A percentile compares a stretch with the other conserved stretches of the same genome.
phyloP scores from a whole-genome alignment of 1,284 basidiomycete genomes.

The Pseudozyma sp. region DNA sequence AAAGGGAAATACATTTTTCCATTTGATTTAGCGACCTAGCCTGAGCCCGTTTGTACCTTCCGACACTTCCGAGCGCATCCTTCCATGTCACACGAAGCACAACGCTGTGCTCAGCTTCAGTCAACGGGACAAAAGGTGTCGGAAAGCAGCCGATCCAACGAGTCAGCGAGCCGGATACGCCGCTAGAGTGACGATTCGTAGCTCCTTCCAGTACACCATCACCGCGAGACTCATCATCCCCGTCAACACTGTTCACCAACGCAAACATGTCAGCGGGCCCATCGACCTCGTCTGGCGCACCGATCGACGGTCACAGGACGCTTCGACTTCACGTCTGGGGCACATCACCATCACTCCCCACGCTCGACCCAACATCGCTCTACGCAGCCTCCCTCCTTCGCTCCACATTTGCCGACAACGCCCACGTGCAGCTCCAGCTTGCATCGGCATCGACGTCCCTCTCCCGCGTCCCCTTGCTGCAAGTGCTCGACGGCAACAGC shows the following conservation, averaged over 20 bases:
- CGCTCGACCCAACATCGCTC: slow-evolving; percentile 54
- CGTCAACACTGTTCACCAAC: background rate
- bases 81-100: background rate
- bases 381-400: slow-evolving; percentile 54
- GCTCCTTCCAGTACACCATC: background rate
- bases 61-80: slow-evolving; percentile 7
- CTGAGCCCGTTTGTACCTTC: background rate
- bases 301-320: background rate
- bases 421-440: slow-evolving; percentile 14
- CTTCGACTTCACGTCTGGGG: slow-evolving; percentile 49
- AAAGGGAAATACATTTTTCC: slow-evolving; percentile 27
- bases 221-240: background rate
- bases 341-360: slow-evolving; percentile 31
- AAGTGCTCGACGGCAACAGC: slow-evolving; percentile 19
- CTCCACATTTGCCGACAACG: slow-evolving; percentile 22
- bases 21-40: background rate
- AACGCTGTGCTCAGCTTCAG: too few relatives aligned
- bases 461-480: slow-evolving; percentile 47
- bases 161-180: too few relatives aligned
- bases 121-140: too few relatives aligned
- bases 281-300: slow-evolving; percentile 2
- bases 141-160: too few relatives aligned
- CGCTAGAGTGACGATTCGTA: too few relatives aligned
- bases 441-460: slow-evolving; percentile 45
- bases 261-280: slow-evolving; percentile 6